Base-by-base conservation (phyloP, 1,139 yeast genomes). In the Yamadazyma diddensiae region DNA sequence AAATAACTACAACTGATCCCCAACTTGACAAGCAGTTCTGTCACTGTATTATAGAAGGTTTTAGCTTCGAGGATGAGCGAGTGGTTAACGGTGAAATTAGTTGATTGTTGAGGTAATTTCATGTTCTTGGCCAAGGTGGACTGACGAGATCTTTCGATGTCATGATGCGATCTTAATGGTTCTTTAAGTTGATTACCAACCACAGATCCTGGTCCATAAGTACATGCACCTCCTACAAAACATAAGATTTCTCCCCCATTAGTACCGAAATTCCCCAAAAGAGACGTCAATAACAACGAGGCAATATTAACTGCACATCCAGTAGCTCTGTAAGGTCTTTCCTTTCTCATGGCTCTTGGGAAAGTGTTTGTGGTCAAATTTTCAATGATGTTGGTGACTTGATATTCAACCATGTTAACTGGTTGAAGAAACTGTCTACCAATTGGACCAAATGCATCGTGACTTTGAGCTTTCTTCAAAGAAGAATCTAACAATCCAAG, bases 221-320 rank as follows among this genome's bases (percentile, higher is more conserved):
- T 77, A 45, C 79, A 71, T 5, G 77, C 76, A 1, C 82, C 82
- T 6, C 77, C 79, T 3, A 74, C 49, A 45, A 82, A 82, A 24
- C 78, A 59, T 55, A 82, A 55, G 9, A 82, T 53, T 38, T 82
- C 77, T 0, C 84, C 78, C 0, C 87, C 87, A 8, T 73, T 62
- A 1, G 73, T 60, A 7, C 52, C 49, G 6, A 46, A 47, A 7
- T 62, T 65, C 1, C 71, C 73, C 24, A 68, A 47, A 12, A 67
- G 50, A 1, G 70, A 52, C 33, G 70, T 71, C 21, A 82, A 50
- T 8, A 82, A 49, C 28, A 70, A 62, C 1, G 74, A 52, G 0
- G 86, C 82, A n/a, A 82, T 59, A 41, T 77, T 75, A 20, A 83
- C 45, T 3, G 90, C 90, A 25, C 77, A 54, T 0, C 92, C 94